Evolutionary conservation across 768 basidiomycete species (phyloP).

Genomic region (Collybiopsis confluens): DNA sequence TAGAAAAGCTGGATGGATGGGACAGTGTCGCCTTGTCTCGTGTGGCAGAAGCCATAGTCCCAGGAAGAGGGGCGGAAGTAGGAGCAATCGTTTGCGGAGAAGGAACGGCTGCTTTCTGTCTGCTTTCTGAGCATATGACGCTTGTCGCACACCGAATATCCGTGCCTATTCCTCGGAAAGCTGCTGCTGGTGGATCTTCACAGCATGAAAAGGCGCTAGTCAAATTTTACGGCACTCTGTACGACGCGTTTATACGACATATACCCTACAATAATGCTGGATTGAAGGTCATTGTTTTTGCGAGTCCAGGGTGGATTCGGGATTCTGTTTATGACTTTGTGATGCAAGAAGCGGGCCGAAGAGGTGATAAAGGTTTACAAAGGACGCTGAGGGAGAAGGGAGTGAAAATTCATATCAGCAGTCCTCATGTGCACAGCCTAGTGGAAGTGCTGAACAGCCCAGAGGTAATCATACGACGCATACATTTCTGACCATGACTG

Average conservation of each 20-base stretch:
- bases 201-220: constrained; percentile 90
- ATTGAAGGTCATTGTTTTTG: constrained; percentile 89
- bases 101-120: constrained; percentile 90
- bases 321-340: constrained; percentile 86
- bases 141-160: constrained; percentile 87
- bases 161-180: constrained; percentile 86
- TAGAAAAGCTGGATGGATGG: constrained; percentile 88
- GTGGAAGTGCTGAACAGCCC: constrained; percentile 94
- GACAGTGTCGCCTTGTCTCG: constrained; percentile 82
- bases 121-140: constrained; percentile 97
- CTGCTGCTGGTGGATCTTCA: constrained; percentile 72
- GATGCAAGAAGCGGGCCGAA: constrained; percentile 71
- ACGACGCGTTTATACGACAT: constrained; percentile 83
- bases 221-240: constrained; percentile 81
- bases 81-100: constrained; percentile 96
- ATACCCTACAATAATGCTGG: constrained; percentile 75
- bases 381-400: constrained; percentile 77
- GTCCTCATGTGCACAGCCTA: constrained; percentile 92
- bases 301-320: constrained; percentile 94
- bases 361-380: constrained; percentile 80
- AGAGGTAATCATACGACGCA: constrained; percentile 52
- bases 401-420: constrained; percentile 86
- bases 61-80: constrained; percentile 94
- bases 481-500: not conserved
- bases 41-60: constrained; percentile 83